Evolutionary conservation across 495 filamentous ascomycete genomes (phyloP), one percentile per base, ranked within the genome.

Genomic region (Glutinoglossum americanum): DNA sequence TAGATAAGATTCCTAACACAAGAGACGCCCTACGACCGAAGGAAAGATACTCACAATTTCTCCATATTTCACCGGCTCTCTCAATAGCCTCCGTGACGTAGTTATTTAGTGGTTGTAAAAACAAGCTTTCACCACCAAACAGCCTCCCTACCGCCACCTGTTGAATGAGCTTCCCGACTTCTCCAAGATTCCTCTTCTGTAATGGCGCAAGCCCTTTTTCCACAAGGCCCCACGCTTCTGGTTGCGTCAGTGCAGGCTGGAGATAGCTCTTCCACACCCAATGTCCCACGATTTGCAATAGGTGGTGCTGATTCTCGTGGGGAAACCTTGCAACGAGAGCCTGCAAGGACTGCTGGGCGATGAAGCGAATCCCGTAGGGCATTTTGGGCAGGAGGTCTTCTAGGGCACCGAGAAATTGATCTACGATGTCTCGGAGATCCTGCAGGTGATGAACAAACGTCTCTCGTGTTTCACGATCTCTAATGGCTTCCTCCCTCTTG

Each of bases 241-340:
- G 92, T 58, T 88, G 79, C 2, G 82, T 72, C 37, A 99, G 67
- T 17, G 89, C 87, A 57, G 92, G 89, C 56, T 92, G 87, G 61
- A 97, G 80, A 67, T 97, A 99, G 63, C 81, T 87, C 60, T 82
- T 87, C 85, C 89, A 99, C 5, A 95, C 69, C 84, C 89, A 97
- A 63, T 88, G 79, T 33, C 83, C 84, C 11, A 90, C 83, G 30
- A 89, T 74, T 64, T 94, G 88, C 15, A 96, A 79, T 19, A 96
- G 71, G 27, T 82, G 75, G 3, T 83, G 77, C 54, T 82, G 85
- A 47, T 84, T 75, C 63, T 97, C 92, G 4, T 82, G 77, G 10
- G 83, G 77, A 64, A 94, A 99, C 27, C 79, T 80, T 48, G 79
- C 70, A 56, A 80, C 74, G 17, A 99, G 74, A 6, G 77, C 74